Conservation (phyloP, 192 early-diverging fungal genomes). For the Hyaloraphidium curvatum region DNA sequence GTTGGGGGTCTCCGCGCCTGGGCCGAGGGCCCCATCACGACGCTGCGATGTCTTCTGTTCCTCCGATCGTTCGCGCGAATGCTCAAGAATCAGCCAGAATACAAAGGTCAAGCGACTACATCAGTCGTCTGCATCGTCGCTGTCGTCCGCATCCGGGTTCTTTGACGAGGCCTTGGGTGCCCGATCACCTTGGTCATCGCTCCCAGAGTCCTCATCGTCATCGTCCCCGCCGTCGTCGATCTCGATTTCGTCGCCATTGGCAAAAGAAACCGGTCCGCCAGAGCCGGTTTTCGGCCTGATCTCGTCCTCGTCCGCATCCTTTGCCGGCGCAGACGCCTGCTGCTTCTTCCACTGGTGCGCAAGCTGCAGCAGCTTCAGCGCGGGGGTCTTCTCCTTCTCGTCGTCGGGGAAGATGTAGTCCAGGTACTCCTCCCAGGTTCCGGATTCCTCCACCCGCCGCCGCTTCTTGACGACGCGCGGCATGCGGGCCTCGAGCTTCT, state of each 20-base stretch:
- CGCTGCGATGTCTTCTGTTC: too few relatives aligned
- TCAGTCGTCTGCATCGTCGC: too few relatives aligned
- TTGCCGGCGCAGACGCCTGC: not conserved
- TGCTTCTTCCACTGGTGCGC: constrained; percentile 4
- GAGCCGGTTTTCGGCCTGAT: not conserved
- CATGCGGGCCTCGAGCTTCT: constrained; percentile 50
- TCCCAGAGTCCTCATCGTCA: constrained; percentile 6
- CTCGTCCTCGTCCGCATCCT: constrained; percentile 9
- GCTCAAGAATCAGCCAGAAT: too few relatives aligned
- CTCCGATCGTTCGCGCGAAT: too few relatives aligned
- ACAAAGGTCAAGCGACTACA: too few relatives aligned
- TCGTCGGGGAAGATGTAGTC: constrained; percentile 99
- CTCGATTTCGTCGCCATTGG: constrained; percentile 9
- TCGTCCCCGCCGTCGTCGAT: constrained; percentile 11
- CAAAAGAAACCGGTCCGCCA: constrained; percentile 5
- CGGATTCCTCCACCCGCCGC: constrained; percentile 39
- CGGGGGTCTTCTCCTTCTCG: constrained; percentile 49
- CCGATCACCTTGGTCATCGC: constrained; percentile 6
- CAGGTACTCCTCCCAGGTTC: constrained; percentile 89
- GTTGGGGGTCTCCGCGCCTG: too few relatives aligned
- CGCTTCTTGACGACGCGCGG: constrained; percentile 84
- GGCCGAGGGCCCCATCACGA: too few relatives aligned
- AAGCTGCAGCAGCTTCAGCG: constrained; percentile 77
- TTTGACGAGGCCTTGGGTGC: too few relatives aligned
- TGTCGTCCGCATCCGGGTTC: too few relatives aligned